Evolutionary conservation across 2,329 filamentous ascomycete genomes (phyloP).

Genomic region (Aspergillus proliferans): DNA sequence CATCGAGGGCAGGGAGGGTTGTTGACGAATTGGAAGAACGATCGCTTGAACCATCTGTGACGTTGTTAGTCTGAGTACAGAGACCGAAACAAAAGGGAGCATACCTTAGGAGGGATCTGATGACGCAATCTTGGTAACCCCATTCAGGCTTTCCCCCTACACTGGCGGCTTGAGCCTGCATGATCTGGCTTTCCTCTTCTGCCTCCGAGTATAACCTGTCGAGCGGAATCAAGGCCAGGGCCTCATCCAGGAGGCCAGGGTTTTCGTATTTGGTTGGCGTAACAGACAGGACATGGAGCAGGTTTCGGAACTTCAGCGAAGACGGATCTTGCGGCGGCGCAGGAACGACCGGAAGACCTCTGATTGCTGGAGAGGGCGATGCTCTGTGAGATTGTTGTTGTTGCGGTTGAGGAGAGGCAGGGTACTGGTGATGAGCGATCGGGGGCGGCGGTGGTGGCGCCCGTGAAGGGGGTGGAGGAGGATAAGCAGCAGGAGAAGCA

Average conservation of each 20-base stretch:
- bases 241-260: constrained; percentile 87
- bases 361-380: constrained; percentile 33
- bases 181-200: constrained; percentile 83
- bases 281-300: constrained; percentile 76
- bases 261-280: constrained; percentile 96
- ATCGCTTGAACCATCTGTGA: constrained; percentile 83
- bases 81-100: constrained; percentile 26
- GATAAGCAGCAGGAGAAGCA: constrained; percentile 15
- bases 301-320: constrained; percentile 70
- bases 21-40: constrained; percentile 95
- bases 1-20: constrained; percentile 83
- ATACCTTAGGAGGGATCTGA: constrained; percentile 76
- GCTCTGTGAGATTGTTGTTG: constrained; percentile 18
- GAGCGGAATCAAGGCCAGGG: constrained; percentile 75
- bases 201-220: constrained; percentile 90
- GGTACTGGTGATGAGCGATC: constrained; percentile 15
- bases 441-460: constrained; percentile 32
- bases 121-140: constrained; percentile 97
- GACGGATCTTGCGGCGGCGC: constrained; percentile 66
- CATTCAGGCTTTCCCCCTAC: constrained; percentile 81
- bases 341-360: constrained; percentile 64
- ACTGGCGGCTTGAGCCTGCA: constrained; percentile 81
- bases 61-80: constrained; percentile 6
- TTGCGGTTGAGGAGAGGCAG: constrained; percentile 16
- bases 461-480: constrained; percentile 28